These are phyloP conservation scores for Didymella exigua DNA, from an alignment of 2,329 filamentous ascomycete genomes.

Conservation along the genomic window DNA sequence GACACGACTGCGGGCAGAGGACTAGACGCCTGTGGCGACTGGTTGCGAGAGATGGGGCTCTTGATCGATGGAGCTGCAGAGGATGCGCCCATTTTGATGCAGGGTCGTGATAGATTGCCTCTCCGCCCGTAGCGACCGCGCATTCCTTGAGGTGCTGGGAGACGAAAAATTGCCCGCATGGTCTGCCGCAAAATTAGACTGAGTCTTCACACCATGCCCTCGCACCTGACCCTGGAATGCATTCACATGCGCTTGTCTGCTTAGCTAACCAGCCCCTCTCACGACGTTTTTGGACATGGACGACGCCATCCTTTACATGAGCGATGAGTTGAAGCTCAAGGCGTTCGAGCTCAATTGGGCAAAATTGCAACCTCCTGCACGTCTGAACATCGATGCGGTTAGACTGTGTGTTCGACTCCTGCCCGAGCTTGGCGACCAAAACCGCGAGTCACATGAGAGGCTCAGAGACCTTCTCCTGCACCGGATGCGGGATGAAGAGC, in stretches of 20 bases:
- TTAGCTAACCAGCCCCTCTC: neutral
- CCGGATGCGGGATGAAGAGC: conserved; percentile 20
- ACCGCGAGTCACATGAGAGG: conserved; percentile 7
- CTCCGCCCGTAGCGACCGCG: conserved; percentile 11
- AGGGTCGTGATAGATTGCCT: conserved; percentile 7
- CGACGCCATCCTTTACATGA: conserved; percentile 30
- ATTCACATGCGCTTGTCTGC: conserved; percentile 9
- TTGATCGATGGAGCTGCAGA: conserved; percentile 7
- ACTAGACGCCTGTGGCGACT: neutral
- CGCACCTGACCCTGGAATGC: conserved; percentile 13
- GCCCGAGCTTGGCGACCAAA: neutral
- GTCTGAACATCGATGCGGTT: conserved; percentile 26
- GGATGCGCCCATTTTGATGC: neutral
- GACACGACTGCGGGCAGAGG: conserved; percentile 22
- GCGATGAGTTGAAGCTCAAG: conserved; percentile 23
- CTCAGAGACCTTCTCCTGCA: conserved; percentile 27
- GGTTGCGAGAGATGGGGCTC: neutral
- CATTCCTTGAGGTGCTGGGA: conserved; percentile 26
- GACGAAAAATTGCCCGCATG: conserved; percentile 17
- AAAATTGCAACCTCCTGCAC: conserved; percentile 21
- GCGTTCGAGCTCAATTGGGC: conserved; percentile 33
- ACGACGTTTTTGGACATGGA: conserved; percentile 15
- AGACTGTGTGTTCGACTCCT: conserved; percentile 9
- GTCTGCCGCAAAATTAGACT: conserved; percentile 16
- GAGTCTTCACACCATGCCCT: conserved; percentile 1